phyloP scores from a whole-genome alignment of 1,284 basidiomycete genomes.

The Microbotryum intermedium region DNA sequence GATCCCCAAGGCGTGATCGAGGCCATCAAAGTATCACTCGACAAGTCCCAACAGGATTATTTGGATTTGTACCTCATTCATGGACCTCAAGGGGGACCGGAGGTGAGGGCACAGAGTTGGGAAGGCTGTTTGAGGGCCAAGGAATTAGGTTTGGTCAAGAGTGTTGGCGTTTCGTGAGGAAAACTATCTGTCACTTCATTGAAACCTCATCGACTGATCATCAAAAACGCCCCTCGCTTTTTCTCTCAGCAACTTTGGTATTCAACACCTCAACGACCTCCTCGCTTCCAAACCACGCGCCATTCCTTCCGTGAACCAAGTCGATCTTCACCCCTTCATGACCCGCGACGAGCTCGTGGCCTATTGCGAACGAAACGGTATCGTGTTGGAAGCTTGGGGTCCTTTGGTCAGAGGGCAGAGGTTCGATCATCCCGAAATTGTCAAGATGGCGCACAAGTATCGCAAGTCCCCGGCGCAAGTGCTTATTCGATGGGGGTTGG shows the following conservation, averaged over 20 bases:
- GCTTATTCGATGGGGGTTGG: constrained; percentile 70
- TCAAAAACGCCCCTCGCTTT: constrained; percentile 45
- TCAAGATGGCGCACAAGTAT: constrained; percentile 55
- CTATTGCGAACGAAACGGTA: constrained; percentile 60
- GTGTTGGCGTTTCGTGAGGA: constrained; percentile 59
- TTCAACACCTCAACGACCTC: constrained; percentile 71
- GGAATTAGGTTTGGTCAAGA: constrained; percentile 56
- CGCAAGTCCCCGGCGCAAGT: constrained; percentile 62
- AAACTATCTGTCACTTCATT: not conserved
- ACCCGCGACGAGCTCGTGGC: constrained; percentile 68
- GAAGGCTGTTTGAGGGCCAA: constrained; percentile 44
- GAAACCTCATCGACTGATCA: not conserved
- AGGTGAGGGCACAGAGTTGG: constrained; percentile 27
- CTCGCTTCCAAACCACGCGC: constrained; percentile 47
- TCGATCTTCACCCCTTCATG: constrained; percentile 74
- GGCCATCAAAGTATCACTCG: constrained; percentile 11
- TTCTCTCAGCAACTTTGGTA: constrained; percentile 38
- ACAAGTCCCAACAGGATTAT: constrained; percentile 42
- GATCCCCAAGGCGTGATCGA: constrained; percentile 12
- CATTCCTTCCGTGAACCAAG: constrained; percentile 68
- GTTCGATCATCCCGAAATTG: constrained; percentile 51
- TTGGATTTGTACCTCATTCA: constrained; percentile 73
- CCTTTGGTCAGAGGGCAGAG: constrained; percentile 56
- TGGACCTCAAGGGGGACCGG: constrained; percentile 44
- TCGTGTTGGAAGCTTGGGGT: constrained; percentile 52